Base-by-base conservation (phyloP, 2,329 filamentous ascomycete species). In the Periconia digitata region DNA sequence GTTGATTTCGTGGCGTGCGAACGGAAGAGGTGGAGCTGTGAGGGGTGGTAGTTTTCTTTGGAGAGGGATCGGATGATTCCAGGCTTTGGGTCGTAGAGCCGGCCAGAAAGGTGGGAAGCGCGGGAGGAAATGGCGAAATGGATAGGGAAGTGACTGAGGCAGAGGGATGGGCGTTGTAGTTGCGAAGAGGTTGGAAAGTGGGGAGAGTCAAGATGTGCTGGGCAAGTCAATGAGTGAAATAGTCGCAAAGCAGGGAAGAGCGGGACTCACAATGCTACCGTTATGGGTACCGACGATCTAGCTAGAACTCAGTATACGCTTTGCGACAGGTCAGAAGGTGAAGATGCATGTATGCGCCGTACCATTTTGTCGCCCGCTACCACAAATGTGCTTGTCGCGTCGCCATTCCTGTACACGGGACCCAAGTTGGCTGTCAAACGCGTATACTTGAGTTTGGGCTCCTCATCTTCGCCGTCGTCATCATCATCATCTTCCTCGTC, bases 351-450 rank as follows among this genome's bases (percentile, higher is more conserved):
- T 51, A 49, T 56, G 51, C 52, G 49, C 44, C 77, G 62, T 79
- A 92, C 90, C 92, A 97, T 95, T 77, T 97, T 97, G 77, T 99
- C 92, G 44, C 92, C 92, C 35, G 89, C 89, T 42, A 95, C 90
- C 42, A 95, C 75, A 69, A 96, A 96, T 8, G 89, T 79, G 72
- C 92, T 96, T 21, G 92, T 96, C 59, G 91, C 90, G 80, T 99
- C 94, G 60, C 90, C 92, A 75, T 95, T 96, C 49, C 91, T 86
- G 75, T 99, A 99, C 27, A 96, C 83, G 37, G 87, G 78, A 21
- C 82, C 84, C 52, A 99, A 76, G 62, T 87, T 86, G 51, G 85
- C 86, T 7, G 94, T 97, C 59, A 97, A 75, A 41, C 90, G 87
- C 43, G 87, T 87, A 70, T 96, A 96, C 73, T 99, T 99, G 62